Evolutionary conservation across 805 yeast genomes (phyloP), one percentile per base, ranked within the genome.

Genomic region (Tetrapisispora pingtungensis): DNA sequence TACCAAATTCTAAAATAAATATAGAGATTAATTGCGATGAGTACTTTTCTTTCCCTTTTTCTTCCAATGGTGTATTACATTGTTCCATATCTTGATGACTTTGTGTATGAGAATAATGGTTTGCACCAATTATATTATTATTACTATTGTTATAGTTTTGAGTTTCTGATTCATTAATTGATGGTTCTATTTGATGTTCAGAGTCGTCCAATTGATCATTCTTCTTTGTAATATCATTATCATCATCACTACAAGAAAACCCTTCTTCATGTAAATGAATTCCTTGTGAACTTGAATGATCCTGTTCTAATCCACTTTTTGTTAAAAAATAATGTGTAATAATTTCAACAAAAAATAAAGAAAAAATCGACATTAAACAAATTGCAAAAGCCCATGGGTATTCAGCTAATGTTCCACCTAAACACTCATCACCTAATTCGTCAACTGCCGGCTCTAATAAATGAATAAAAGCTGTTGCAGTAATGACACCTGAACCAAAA

Each of bases 401-500:
- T 17, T 59, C 68, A 2, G 68, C 67, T 55, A 76, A 75, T 0
- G 73, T 72, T 32, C 78, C 80, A 12, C 84, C 84, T 24, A 84
- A 67, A 65, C 93, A 84, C 10, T 66, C 73, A 39, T 74, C 56
- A 1, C 70, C 56, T 33, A 53, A 33, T 7, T 49, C 50, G 15
- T 53, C 57, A 5, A 40, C 26, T 4, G 81, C 82, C 2, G 81
- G 81, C 44, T 71, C 69, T 54, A 81, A 65, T 45, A 81, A 61
- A 63, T 82, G 90, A 46, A 82, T 73, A 53, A 80, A 83, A 0
- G 87, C 85, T 7, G 90, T 82, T 10, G 89, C 83, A 3, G 82
- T 68, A 52, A 82, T 82, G 38, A 82, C 89, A 42, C 90, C 90
- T 4, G 86, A 73, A 53, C 90, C 90, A 54, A 81, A 81, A 65